Percentiles rank a stretch among this genome's conserved stretches.
These are phyloP conservation scores for Oehlia diaphana DNA, from an alignment of 192 early-diverging fungal genomes.

Conservation along the genomic window DNA sequence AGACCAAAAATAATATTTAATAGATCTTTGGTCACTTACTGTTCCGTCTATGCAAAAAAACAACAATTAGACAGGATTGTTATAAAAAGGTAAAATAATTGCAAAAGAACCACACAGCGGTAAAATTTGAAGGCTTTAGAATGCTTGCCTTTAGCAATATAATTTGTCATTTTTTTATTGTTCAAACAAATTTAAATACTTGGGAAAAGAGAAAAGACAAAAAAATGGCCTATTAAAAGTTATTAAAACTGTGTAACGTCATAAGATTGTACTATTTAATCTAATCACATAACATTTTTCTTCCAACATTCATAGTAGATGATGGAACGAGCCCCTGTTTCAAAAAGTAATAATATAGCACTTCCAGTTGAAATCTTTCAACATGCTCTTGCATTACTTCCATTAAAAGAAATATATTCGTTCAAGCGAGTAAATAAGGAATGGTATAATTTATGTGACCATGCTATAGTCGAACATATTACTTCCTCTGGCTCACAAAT, in stretches of 20 bases:
- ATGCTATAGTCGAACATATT: slow-evolving; percentile 18
- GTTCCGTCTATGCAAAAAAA: background rate
- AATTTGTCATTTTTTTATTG: background rate
- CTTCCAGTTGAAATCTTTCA: slow-evolving; percentile 9
- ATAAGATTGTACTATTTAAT: background rate
- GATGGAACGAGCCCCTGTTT: background rate
- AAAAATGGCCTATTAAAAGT: background rate
- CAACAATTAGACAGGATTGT: background rate
- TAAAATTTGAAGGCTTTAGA: background rate
- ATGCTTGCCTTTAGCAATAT: background rate
- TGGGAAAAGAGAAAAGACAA: background rate
- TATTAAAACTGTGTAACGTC: background rate
- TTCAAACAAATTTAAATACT: no score
- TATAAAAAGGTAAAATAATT: no score
- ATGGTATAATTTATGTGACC: slow-evolving; percentile 20
- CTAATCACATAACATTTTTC: no score
- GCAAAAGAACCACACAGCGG: no score
- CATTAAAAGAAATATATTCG: slow-evolving; percentile 17
- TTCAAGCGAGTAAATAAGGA: slow-evolving; percentile 11
- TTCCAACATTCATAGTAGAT: background rate
- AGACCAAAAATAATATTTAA: background rate
- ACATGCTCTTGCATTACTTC: slow-evolving; percentile 13
- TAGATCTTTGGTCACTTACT: background rate
- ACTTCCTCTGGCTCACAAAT: background rate
- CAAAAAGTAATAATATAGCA: background rate